Evolutionary conservation across 805 yeast genomes (phyloP).

Genomic region (Wickerhamiella galacta): DNA sequence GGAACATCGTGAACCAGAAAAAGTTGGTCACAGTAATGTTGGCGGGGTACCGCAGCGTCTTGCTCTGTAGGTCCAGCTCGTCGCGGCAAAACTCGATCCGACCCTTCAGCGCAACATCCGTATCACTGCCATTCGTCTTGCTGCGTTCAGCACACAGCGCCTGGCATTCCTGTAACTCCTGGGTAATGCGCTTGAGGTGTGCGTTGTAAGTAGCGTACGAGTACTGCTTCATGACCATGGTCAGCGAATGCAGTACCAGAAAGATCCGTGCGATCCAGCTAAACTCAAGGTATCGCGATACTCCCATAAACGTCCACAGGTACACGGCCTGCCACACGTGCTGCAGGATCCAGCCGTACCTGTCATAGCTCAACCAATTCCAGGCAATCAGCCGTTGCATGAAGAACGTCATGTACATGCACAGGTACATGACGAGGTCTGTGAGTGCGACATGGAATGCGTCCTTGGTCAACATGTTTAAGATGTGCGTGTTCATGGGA

Average conservation of each 20-base stretch:
- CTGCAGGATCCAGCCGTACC: constrained; percentile 47
- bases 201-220: constrained; percentile 89
- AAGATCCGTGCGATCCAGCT: constrained; percentile 91
- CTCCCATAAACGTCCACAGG: constrained; percentile 35
- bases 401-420: constrained; percentile 41
- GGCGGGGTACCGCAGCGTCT: constrained; percentile 40
- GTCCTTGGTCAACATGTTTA: constrained; percentile 42
- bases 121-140: background rate
- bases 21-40: constrained; percentile 52
- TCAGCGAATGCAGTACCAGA: constrained; percentile 67
- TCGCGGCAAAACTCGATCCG: constrained; percentile 54
- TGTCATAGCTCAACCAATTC: constrained; percentile 39
- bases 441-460: constrained; percentile 50
- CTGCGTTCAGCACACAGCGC: constrained; percentile 4
- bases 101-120: constrained; percentile 22
- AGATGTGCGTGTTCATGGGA: constrained; percentile 35
- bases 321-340: constrained; percentile 38
- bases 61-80: constrained; percentile 48
- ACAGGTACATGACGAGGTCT: constrained; percentile 58
- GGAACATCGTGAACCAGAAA: constrained; percentile 71
- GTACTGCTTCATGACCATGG: constrained; percentile 86
- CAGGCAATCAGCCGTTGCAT: constrained; percentile 40
- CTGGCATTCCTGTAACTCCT: constrained; percentile 4
- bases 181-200: constrained; percentile 34
- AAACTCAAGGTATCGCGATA: constrained; percentile 39